Conservation (phyloP, 495 filamentous ascomycete species). For the Melanomma pulvis-pyrius region DNA sequence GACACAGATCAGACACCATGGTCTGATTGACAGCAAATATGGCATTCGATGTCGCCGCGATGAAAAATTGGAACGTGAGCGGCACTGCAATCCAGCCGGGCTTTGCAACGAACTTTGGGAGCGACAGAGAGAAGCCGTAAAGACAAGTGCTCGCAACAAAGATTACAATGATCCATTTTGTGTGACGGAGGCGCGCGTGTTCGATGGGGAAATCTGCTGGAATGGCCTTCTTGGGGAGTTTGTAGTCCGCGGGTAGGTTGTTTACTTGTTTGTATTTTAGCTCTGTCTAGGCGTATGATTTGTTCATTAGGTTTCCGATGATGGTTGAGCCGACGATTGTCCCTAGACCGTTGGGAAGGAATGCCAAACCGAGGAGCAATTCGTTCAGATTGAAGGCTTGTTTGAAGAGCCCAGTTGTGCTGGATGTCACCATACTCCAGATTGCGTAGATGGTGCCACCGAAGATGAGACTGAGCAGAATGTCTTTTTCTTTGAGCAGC, state of each 20-base stretch:
- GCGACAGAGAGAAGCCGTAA: constrained; percentile 18
- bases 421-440: constrained; percentile 58
- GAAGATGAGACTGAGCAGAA: constrained; percentile 51
- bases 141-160: neutral
- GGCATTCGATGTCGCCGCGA: constrained; percentile 18
- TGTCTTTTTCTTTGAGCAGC: constrained; percentile 52
- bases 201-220: constrained; percentile 23
- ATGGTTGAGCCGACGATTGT: constrained; percentile 24
- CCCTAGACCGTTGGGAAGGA: constrained; percentile 48
- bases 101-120: neutral
- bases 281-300: constrained; percentile 2
- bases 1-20: constrained; percentile 16
- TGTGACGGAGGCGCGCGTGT: constrained; percentile 4
- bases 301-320: constrained; percentile 19
- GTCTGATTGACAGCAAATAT: constrained; percentile 24
- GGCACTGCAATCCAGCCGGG: constrained; percentile 21
- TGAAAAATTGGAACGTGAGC: constrained; percentile 20
- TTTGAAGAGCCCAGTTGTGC: constrained; percentile 51
- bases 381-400: constrained; percentile 44
- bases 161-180: neutral
- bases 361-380: constrained; percentile 49
- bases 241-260: neutral
- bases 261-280: neutral
- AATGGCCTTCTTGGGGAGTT: constrained; percentile 5
- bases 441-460: constrained; percentile 54